Evolutionary conservation across 1,284 basidiomycete genomes (phyloP).

Genomic region (Marasmius oreades): DNA sequence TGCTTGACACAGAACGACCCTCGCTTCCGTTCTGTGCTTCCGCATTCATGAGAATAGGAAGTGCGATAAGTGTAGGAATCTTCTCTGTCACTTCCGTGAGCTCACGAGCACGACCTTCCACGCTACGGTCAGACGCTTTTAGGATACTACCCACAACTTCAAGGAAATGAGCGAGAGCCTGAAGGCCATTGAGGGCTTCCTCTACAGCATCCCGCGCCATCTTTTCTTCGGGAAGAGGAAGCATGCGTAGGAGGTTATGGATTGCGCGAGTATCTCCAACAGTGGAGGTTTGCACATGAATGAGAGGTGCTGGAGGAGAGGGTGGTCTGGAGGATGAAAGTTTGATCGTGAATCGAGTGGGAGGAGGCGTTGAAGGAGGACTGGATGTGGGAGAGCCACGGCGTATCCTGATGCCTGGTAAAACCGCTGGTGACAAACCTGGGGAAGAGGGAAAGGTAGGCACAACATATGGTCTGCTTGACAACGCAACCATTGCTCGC

Average conservation of each 20-base stretch:
- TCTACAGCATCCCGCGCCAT: slow-evolving; percentile 74
- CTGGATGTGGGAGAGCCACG: slow-evolving; percentile 38
- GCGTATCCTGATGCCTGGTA: slow-evolving; percentile 36
- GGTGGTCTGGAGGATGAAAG: slow-evolving; percentile 65
- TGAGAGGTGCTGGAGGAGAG: slow-evolving; percentile 43
- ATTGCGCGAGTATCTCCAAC: slow-evolving; percentile 57
- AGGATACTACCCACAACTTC: slow-evolving; percentile 38
- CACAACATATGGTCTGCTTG: slow-evolving; percentile 47
- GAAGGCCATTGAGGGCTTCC: slow-evolving; percentile 66
- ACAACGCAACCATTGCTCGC: slow-evolving; percentile 66
- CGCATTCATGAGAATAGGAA: slow-evolving; percentile 58
- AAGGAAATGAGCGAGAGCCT: slow-evolving; percentile 53
- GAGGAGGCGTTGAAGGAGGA: slow-evolving; percentile 56
- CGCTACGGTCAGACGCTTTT: slow-evolving; percentile 23
- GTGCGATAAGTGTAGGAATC: slow-evolving; percentile 64
- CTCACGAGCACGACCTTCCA: slow-evolving; percentile 32
- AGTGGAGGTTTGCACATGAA: slow-evolving; percentile 40
- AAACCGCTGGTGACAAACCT: slow-evolving; percentile 24
- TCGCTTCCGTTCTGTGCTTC: slow-evolving; percentile 29
- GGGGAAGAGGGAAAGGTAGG: slow-evolving; percentile 44
- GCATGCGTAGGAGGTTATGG: slow-evolving; percentile 50
- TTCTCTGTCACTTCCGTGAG: slow-evolving; percentile 54
- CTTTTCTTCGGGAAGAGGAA: slow-evolving; percentile 58
- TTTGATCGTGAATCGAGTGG: slow-evolving; percentile 62
- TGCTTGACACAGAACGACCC: slow-evolving; percentile 39